phyloP scores from a whole-genome alignment of 164 flowering plant genomes.

The Macadamia tetraphylla region DNA sequence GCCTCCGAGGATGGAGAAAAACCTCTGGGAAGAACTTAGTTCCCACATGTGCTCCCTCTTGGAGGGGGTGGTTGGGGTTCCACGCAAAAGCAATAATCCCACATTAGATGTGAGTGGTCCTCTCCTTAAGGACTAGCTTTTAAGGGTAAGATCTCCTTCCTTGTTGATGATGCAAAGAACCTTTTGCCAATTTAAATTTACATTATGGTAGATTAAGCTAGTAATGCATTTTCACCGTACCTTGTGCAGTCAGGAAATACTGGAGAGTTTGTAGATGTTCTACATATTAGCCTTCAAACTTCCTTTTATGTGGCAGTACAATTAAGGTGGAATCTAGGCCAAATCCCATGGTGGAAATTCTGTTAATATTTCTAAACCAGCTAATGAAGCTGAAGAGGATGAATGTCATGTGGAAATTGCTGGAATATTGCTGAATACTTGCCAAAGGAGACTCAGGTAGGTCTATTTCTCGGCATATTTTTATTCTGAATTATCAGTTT shows the following conservation, averaged over 20 bases:
- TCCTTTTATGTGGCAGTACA: constrained; percentile 43
- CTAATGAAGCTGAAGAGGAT: constrained; percentile 24
- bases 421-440: constrained; percentile 90
- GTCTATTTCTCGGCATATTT: constrained; percentile 2
- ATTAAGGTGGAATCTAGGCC: constrained; percentile 89
- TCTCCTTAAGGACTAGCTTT: no score
- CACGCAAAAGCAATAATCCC: no score
- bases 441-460: constrained; percentile 75
- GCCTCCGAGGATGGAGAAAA: no score
- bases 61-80: no score
- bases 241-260: not conserved
- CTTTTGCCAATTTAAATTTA: no score
- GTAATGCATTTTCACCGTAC: no score
- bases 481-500: not conserved
- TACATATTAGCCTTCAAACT: not conserved
- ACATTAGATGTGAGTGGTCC: no score
- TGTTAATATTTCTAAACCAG: constrained; percentile 10
- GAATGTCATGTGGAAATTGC: constrained; percentile 63
- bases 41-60: no score
- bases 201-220: no score
- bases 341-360: constrained; percentile 21
- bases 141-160: no score
- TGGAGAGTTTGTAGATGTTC: not conserved
- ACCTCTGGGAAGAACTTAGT: no score
- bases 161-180: no score